Base-by-base conservation (phyloP, 2,329 filamentous ascomycete species). In the Truncatella angustata region DNA sequence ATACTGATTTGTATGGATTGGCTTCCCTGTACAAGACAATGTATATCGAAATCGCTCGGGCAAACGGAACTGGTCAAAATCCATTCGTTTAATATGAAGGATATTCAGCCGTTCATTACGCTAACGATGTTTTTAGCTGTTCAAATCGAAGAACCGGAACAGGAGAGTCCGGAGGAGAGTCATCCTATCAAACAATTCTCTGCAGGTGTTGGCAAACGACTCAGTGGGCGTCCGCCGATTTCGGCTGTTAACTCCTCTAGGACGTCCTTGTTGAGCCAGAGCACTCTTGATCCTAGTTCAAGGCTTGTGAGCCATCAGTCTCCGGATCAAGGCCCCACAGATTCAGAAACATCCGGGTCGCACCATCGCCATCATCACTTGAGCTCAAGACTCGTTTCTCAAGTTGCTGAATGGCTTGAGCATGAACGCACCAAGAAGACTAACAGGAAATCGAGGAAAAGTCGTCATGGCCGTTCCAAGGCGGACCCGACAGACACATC, bases 351-450 rank as follows among this genome's bases (percentile, higher is more conserved):
- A 39, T 59, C 65, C 39, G 66, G 68, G 21, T 62, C 63, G 23
- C 65, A 66, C 30, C 70, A 66, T 36, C 66, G 66, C 23, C 65
- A 68, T 49, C 63, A 62, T 37, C 59, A 63, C 24, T 61, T 65
- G 36, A 75, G 75, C 49, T 75, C 85, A 59, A 81, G 77, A 57
- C 70, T 95, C 6, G 71, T 94, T 24, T 78, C 85, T 18, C 90
- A 95, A 64, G 85, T 97, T 12, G 79, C 82, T 23, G 84, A 90
- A 58, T 97, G 93, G 93, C 73, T 97, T 35, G 84, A 92, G 60
- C 82, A 86, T 46, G 91, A 97, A 70, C 88, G 86, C 64, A 72
- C 77, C 28, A 89, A 87, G 67, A 84, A 84, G 60, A 78, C 80
- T 35, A 70, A 76, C 9, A 77, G 78, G 47, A 83, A 78, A 63